A percentile compares a stretch with the other conserved stretches of the same genome.
Conservation (phyloP, 1,284 basidiomycete genomes). For the Megacollybia platyphylla region DNA sequence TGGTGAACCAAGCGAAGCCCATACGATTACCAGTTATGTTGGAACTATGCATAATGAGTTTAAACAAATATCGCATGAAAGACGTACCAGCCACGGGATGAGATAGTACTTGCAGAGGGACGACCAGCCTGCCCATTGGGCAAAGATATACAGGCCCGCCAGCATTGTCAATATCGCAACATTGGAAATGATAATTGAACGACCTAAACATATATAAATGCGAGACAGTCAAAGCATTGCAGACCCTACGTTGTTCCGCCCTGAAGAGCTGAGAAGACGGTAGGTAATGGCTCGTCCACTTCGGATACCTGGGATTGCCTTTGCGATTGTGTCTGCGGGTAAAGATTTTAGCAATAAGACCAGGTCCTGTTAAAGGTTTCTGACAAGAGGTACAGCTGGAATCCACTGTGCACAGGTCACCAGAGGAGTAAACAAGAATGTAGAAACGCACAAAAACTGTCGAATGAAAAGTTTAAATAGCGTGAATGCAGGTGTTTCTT, state of each 20-base stretch:
- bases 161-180: constrained; percentile 37
- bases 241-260: constrained; percentile 13
- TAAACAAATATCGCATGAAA: background rate
- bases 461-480: constrained; percentile 39
- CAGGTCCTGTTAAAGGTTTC: constrained; percentile 3
- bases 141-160: constrained; percentile 28
- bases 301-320: constrained; percentile 20
- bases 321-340: constrained; percentile 16
- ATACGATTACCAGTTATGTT: constrained; percentile 29
- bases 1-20: constrained; percentile 3
- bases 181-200: constrained; percentile 40
- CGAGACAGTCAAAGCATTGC: background rate
- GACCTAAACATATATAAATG: constrained; percentile 8
- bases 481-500: constrained; percentile 46
- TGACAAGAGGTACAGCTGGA: constrained; percentile 20
- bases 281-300: constrained; percentile 19
- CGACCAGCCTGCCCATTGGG: constrained; percentile 12
- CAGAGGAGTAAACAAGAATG: constrained; percentile 13
- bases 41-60: constrained; percentile 7
- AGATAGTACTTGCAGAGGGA: constrained; percentile 27
- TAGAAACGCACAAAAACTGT: constrained; percentile 23
- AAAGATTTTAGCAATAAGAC: background rate
- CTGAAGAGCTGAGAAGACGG: constrained; percentile 19
- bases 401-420: constrained; percentile 13
- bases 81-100: constrained; percentile 43